These are phyloP conservation scores for Russula emetica DNA, from an alignment of 768 basidiomycete genomes.

Conservation along the genomic window DNA sequence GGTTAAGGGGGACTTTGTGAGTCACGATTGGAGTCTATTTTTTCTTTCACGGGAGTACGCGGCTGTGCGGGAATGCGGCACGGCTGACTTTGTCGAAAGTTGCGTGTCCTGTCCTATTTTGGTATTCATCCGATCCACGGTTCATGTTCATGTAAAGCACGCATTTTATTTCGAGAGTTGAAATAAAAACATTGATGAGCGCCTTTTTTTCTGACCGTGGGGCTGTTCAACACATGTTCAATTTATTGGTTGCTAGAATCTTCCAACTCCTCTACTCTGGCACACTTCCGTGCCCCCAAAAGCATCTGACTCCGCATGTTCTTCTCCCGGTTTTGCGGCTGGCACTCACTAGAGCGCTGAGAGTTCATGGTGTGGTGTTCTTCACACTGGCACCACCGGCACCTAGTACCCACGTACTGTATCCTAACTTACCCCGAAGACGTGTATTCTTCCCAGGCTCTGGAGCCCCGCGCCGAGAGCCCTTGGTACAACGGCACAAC, in stretches of 20 bases:
- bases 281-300: not conserved
- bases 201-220: not conserved
- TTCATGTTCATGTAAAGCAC: not conserved
- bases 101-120: not conserved
- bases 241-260: not conserved
- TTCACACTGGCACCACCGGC: too few relatives aligned
- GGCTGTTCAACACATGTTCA: conserved; percentile 1
- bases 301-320: conserved; percentile 14
- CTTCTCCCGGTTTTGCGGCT: not conserved
- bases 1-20: conserved; percentile 6
- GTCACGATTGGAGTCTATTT: conserved; percentile 10
- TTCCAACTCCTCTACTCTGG: not conserved
- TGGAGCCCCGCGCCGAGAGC: too few relatives aligned
- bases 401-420: too few relatives aligned
- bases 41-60: not conserved
- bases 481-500: too few relatives aligned
- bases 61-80: conserved; percentile 12
- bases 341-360: not conserved
- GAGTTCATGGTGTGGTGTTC: not conserved
- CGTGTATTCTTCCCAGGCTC: not conserved
- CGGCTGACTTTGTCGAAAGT: not conserved
- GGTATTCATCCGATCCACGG: not conserved
- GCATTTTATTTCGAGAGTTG: not conserved
- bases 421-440: conserved; percentile 2
- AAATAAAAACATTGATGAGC: not conserved